phyloP scores from a whole-genome alignment of 257 asterid genomes.

The Solanum chilense region DNA sequence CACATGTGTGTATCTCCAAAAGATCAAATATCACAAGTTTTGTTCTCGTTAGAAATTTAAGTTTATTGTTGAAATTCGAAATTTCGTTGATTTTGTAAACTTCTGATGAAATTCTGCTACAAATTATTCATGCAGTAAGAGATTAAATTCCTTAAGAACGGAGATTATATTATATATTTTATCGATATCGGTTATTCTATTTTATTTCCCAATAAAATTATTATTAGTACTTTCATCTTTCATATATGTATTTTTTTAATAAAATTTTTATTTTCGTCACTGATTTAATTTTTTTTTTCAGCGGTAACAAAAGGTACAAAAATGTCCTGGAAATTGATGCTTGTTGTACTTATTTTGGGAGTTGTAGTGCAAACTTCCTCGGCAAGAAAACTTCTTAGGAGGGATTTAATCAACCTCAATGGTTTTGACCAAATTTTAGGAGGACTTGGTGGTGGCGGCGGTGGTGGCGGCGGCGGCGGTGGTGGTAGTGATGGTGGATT shows the following conservation, averaged over 20 bases:
- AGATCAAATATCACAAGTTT: too few relatives aligned
- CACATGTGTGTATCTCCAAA: neutral
- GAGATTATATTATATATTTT: too few relatives aligned
- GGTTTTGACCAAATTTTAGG: neutral
- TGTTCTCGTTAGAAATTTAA: too few relatives aligned
- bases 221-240: neutral
- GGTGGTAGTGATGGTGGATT: neutral
- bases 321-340: neutral
- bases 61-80: too few relatives aligned
- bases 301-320: neutral
- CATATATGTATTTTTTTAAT: too few relatives aligned
- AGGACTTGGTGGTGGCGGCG: neutral
- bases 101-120: too few relatives aligned
- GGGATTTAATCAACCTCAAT: neutral
- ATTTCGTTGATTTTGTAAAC: too few relatives aligned
- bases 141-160: too few relatives aligned
- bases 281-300: neutral
- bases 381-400: neutral
- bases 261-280: neutral
- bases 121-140: neutral
- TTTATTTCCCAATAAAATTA: too few relatives aligned
- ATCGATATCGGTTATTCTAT: too few relatives aligned
- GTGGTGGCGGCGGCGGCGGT: rapidly evolving
- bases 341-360: neutral
- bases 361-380: neutral